Base-by-base conservation (phyloP, 1,284 basidiomycete genomes). In the Austroboletus niveus region DNA sequence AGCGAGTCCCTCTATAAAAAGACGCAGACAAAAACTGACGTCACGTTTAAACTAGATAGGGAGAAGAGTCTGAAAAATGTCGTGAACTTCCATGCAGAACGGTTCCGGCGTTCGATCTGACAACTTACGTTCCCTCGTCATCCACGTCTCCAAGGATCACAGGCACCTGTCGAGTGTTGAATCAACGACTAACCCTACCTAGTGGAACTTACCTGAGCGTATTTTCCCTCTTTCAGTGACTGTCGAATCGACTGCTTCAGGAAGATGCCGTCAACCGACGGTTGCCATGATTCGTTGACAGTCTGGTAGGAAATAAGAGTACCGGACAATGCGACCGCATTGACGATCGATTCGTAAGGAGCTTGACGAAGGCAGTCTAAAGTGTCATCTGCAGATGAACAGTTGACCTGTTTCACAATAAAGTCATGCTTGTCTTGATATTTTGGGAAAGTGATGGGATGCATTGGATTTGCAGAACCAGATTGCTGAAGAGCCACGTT, bases 381-480 rank as follows among this genome's bases (percentile, higher is more conserved):
- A 0, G 72, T 71, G 53, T 77, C 72, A 0, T 46, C 44, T 0
- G 69, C 54, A 5, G 57, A 57, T 1, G 58, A 42, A 58, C 75
- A 75, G 1, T 67, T 68, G 0, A 66, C 60, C 34, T 61, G 48
- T 7, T 54, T 31, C 5, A 77, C 64, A 10, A 76, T 22, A 66
- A 75, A 53, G 31, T 60, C 53, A 10, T 59, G 61, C 11, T 47
- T 42, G 2, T 49, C 36, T 48, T 64, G 61, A 7, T 42, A 48
- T 8, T 78, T 74, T 4, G 69, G 73, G 32, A 66, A 57, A 2
- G 70, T 70, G 36, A 80, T 75, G 42, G 73, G 72, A 9, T 72
- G 72, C 15, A 73, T 66, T 8, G 76, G 75, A 14, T 71, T 61
- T 1, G 76, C 74, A 8, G 75, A 70, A 5, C 80, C 79, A 14